phyloP scores from a whole-genome alignment of 768 basidiomycete genomes.

The Mycena kentingensis region DNA sequence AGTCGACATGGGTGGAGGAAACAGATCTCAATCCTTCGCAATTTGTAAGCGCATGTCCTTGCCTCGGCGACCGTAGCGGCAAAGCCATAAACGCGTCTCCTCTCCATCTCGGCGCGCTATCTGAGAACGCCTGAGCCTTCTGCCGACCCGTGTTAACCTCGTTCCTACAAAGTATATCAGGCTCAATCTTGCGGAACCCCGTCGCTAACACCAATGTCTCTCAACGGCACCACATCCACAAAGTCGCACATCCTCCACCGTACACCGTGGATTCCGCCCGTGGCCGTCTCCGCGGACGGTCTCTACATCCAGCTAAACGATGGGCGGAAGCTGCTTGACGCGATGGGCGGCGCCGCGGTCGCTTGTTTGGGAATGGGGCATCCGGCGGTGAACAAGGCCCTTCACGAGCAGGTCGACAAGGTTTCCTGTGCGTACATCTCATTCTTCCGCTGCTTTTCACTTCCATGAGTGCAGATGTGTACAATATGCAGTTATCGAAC shows the following conservation, averaged over 20 bases:
- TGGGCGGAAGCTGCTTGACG: slow-evolving; percentile 73
- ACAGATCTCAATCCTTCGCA: too few relatives aligned
- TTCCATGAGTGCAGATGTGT: slow-evolving; percentile 51
- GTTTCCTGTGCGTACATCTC: slow-evolving; percentile 60
- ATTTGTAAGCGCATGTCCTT: too few relatives aligned
- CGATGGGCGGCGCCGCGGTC: slow-evolving; percentile 85
- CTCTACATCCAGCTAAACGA: slow-evolving; percentile 72
- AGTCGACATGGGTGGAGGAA: too few relatives aligned
- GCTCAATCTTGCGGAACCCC: background rate
- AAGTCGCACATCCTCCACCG: slow-evolving; percentile 54
- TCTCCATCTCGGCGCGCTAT: background rate
- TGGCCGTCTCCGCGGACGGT: slow-evolving; percentile 67
- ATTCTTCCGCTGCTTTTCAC: background rate
- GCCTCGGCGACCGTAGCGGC: too few relatives aligned
- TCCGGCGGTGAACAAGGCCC: slow-evolving; percentile 67
- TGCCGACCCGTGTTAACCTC: background rate
- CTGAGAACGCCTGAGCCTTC: background rate
- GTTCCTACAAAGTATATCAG: background rate
- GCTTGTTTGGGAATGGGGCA: slow-evolving; percentile 75
- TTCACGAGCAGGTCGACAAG: slow-evolving; percentile 80
- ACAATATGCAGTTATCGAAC: slow-evolving; percentile 83
- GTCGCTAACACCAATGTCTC: background rate
- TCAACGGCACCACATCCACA: background rate
- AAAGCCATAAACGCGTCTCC: too few relatives aligned
- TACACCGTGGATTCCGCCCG: slow-evolving; percentile 72